Evolutionary conservation across 192 early-diverging fungal species (phyloP), one percentile per base, ranked within the genome.

Genomic region (Coemansia erecta): DNA sequence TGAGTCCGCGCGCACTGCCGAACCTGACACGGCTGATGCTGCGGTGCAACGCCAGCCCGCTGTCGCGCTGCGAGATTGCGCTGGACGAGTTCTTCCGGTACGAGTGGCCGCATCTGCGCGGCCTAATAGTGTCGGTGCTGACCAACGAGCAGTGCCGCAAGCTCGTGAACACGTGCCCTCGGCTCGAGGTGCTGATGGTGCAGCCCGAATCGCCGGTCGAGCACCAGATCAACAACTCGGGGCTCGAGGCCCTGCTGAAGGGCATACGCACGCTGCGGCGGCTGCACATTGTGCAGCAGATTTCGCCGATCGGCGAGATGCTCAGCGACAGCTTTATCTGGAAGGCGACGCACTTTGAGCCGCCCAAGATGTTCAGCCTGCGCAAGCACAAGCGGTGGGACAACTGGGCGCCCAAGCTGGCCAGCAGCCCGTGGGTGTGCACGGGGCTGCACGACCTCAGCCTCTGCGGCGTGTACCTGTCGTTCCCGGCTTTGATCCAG

Each of bases 221-320:
- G 63, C 76, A 68, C 55, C 76, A 79, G 63, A 63, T 79, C 51
- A 70, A 79, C 70, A 79, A 79, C 66, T 56, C 60, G 7, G 76
- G 76, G 15, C 60, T 79, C 13, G 76, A 79, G 52, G 62, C 76
- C 0, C 46, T 79, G 35, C 63, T 79, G 22, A 59, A 65, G 55
- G 70, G 70, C 8, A 49, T 73, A 55, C 70, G 63, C 22, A 61
- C 24, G 6, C 48, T 79, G 53, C 70, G 67, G 19, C 70, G 76
- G 8, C 63, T 79, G 21, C 65, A 72, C 18, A 43, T 79, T 14
- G 76, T 79, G 39, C 76, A 79, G 63, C 76, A 79, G 63, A 72
- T 79, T 7, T 79, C 76, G 53, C 76, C 76, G 8, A 69, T 79
- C 35, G 76, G 76, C 60, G 76, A 79, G 57, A 79, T 79, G 76